A percentile compares a stretch with the other conserved stretches of the same genome.
phyloP scores from a whole-genome alignment of 202 grass and related monocot species.

The Setaria italica region DNA sequence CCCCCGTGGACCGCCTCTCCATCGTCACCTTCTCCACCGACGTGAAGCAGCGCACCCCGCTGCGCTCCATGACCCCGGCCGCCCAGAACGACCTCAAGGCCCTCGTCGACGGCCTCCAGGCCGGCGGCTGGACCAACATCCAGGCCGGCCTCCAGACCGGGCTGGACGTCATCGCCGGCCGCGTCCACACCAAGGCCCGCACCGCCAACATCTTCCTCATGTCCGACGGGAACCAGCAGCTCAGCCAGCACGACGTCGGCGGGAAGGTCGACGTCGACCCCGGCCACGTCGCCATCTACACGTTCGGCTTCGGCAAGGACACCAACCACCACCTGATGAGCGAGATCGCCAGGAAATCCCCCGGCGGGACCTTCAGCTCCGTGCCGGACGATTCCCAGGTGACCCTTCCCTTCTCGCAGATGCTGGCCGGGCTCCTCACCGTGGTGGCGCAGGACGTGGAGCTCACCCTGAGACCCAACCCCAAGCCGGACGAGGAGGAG shows the following conservation, averaged over 20 bases:
- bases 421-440: neutral
- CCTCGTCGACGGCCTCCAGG: neutral
- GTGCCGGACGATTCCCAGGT: neutral
- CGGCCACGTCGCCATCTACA: neutral
- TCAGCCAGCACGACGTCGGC: neutral
- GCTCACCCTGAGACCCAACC: neutral
- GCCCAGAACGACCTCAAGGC: conserved; percentile 21
- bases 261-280: neutral
- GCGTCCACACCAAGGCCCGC: neutral
- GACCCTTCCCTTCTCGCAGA: conserved; percentile 15
- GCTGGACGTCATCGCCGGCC: neutral
- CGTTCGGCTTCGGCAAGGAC: conserved; percentile 36
- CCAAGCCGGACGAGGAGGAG: neutral
- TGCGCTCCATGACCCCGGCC: conserved; percentile 11
- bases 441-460: neutral
- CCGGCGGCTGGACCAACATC: neutral
- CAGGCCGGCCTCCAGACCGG: neutral
- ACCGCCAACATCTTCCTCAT: conserved; percentile 23
- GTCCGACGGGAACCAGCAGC: neutral
- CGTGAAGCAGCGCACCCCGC: neutral
- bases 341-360: neutral
- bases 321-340: neutral
- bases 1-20: conserved; percentile 49
- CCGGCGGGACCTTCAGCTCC: conserved; percentile 36
- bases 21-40: conserved; percentile 33